Base-by-base conservation (phyloP, 2,329 filamentous ascomycete species). In the Monilinia polystroma region DNA sequence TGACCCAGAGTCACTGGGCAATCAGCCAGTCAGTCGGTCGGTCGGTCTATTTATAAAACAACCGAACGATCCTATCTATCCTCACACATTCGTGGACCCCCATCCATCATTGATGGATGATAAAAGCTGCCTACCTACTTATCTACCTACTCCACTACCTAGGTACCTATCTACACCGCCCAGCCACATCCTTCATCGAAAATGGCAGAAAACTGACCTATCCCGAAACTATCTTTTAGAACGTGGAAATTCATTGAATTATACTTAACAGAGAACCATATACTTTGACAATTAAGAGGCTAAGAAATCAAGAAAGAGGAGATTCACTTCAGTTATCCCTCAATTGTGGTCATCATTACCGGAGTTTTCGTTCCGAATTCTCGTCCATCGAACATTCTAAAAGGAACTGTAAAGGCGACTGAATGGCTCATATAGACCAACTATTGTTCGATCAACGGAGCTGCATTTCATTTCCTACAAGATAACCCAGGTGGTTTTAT, bases 371-470 rank as follows among this genome's bases (percentile, higher is more conserved):
- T 35, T 18, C 29, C 43, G 29, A 43, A 49, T n/a, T 16, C 43
- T 12, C 4, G 14, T 26, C 23, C 23, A 41, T 16, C 38, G 10
- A 26, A 26, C n/a, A 41, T 18, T 23, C 56, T 29, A 49, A 63
- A 43, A 32, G 51, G 51, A 56, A 32, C 29, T 49, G 7, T 23
- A n/a, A 55, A 66, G 29, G 58, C 12, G 65, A 59, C 71, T 74
- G 73, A 73, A 76, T 76, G 73, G 74, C 72, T 72, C 68, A 67
- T 66, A 57, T 51, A 65, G 68, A 64, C 56, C 67, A 69, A 20
- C 23, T 71, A 56, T 60, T 70, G 67, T 74, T 75, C 65, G 72
- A 74, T 49, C 69, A 71, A 71, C 67, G 71, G 65, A 72, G 67
- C 66, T 72, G 69, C 51, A 71, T 75, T 65, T 75, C 72, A 45